Evolutionary conservation across 108 stramenopile species (phyloP).

Genomic region (Pseudonitzschia multiseries): DNA sequence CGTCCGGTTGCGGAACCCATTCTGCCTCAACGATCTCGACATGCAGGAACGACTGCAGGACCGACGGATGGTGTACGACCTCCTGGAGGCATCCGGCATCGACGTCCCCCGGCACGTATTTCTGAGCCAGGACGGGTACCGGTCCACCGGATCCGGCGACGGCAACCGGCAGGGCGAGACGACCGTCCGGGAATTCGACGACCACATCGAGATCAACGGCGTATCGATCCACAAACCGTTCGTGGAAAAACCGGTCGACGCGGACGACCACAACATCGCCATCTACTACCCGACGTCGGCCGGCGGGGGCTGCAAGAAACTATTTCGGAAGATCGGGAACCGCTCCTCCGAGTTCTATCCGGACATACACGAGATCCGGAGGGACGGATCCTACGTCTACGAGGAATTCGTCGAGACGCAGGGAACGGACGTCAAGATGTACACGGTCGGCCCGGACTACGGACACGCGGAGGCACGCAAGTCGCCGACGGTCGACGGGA

Average conservation of each 20-base stretch:
- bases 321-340: slow-evolving; percentile 95
- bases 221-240: slow-evolving; percentile 95
- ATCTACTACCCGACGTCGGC: slow-evolving; percentile 96
- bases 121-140: slow-evolving; percentile 83
- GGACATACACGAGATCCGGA: slow-evolving; percentile 87
- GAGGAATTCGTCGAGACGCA: slow-evolving; percentile 97
- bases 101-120: slow-evolving; percentile 94
- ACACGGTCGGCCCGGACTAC: slow-evolving; percentile 97
- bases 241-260: slow-evolving; percentile 98
- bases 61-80: slow-evolving; percentile 89
- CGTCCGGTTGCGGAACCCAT: slow-evolving; percentile 85
- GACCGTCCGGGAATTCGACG: slow-evolving; percentile 85
- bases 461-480: slow-evolving; percentile 99
- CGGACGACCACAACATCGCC: slow-evolving; percentile 98
- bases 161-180: slow-evolving; percentile 48
- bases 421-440: slow-evolving; percentile 99
- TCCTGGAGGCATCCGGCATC: slow-evolving; percentile 87
- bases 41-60: slow-evolving; percentile 90
- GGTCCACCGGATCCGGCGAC: slow-evolving; percentile 60
- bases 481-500: slow-evolving; percentile 95
- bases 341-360: slow-evolving; percentile 91
- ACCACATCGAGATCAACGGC: slow-evolving; percentile 95
- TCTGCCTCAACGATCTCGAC: slow-evolving; percentile 89
- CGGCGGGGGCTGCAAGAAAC: slow-evolving; percentile 96
- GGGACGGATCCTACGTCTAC: slow-evolving; percentile 94